A percentile compares a stretch with the other conserved stretches of the same genome.
Conservation (phyloP, 345 rosid genomes). For the Cardamine occulta region DNA sequence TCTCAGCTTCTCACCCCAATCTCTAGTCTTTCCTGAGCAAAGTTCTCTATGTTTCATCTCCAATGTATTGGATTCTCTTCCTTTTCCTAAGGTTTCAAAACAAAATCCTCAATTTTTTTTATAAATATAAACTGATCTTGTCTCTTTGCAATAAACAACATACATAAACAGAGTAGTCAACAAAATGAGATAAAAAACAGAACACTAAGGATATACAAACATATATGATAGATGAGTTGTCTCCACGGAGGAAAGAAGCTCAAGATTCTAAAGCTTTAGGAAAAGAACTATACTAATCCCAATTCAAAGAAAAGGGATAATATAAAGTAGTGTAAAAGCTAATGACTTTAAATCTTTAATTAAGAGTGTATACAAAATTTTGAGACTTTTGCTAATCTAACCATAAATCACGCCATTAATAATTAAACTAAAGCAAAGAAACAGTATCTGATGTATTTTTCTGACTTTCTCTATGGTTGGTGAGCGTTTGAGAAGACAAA, state of each 20-base stretch:
- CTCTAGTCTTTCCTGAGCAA: conserved; percentile 53
- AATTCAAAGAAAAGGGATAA: conserved; percentile 22
- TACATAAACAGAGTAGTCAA: conserved; percentile 20
- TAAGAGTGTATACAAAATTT: conserved; percentile 15
- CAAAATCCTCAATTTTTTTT: not conserved
- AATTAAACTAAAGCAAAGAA: conserved; percentile 24
- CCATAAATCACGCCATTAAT: conserved; percentile 27
- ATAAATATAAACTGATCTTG: not conserved
- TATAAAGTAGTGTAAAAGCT: conserved; percentile 29
- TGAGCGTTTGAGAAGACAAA: conserved; percentile 6
- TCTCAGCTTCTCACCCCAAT: conserved; percentile 65
- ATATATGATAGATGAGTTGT: conserved; percentile 12
- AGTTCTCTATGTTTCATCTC: conserved; percentile 73
- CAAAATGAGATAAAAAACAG: not conserved
- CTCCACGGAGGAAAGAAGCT: conserved; percentile 24
- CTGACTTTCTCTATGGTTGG: conserved; percentile 30
- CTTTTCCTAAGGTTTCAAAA: conserved; percentile 48
- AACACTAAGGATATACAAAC: conserved; percentile 1
- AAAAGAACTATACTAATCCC: conserved; percentile 29
- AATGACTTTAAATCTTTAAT: conserved; percentile 33
- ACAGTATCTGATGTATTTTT: conserved; percentile 7
- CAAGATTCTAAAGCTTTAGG: conserved; percentile 29
- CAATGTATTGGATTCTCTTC: conserved; percentile 60
- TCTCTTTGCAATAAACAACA: conserved; percentile 7
- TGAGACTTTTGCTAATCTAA: conserved; percentile 27